Evolutionary conservation across 768 basidiomycete genomes (phyloP), one percentile per base, ranked within the genome.

Genomic region (Rubroboletus pulcherrimus): DNA sequence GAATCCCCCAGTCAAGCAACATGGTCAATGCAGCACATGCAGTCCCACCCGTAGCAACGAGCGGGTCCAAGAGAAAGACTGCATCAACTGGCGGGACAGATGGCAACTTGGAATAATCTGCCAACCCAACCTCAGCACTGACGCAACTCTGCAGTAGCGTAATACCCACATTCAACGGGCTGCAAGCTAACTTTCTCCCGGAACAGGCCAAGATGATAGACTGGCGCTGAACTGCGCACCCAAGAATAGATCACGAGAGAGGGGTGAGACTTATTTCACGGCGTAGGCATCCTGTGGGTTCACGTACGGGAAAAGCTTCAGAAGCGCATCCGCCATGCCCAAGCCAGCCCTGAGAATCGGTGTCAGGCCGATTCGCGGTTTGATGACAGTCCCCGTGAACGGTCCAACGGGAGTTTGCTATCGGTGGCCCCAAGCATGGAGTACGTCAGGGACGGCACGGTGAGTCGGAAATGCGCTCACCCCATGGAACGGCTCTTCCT

Each of bases 31-130:
- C 95, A 17, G 96, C 94, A 58, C 81, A 80, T 3, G 91, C 93
- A 5, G 96, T 98, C 11, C 93, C 91, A 49, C 94, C 96, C 3
- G 96, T 98, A 0, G 96, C 96, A 63, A 98, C 86, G 33, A 98
- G 74, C 17, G 96, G 96, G 63, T 98, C 96, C 31, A 98, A 78
- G 24, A 98, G 75, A 73, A 85, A 92, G n/a, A 93, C 85, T 39
- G 81, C 72, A 65, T 98, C 95, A 14, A 95, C 82, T 0, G 87
- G 84, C 4, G 87, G 84, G 9, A 75, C 74, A 37, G 83, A 74
- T 12, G 93, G 94, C 35, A 96, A 78, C 74, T 95, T 95, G 49
- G 92, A 94, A 72, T 93, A 92, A 70, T 96, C 93, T 95, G 34
- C 37, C 50, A 21, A 44, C 39, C 33, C 31, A 35, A 9, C 26